Evolutionary conservation across 306 rosid species (phyloP).

Genomic region (Casuarina glauca): DNA sequence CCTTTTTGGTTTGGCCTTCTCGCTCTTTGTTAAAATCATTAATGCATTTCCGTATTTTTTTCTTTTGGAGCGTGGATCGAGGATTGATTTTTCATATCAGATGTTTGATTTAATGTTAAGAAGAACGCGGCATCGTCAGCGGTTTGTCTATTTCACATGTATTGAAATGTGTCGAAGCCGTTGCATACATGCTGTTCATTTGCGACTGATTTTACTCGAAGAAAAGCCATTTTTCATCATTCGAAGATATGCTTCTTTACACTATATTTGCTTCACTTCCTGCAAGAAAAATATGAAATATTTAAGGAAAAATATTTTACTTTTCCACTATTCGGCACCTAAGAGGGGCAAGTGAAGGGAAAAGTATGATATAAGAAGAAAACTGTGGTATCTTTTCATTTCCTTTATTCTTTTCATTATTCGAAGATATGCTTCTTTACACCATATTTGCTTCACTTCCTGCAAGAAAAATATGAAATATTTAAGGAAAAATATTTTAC

Average conservation of each 20-base stretch:
- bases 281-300: neutral
- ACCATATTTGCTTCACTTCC: neutral
- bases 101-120: slow-evolving; percentile 47
- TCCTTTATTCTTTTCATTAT: neutral
- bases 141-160: neutral
- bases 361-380: neutral
- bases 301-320: neutral
- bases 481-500: neutral
- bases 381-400: neutral
- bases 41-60: neutral
- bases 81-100: slow-evolving; percentile 19
- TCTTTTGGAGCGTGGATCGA: slow-evolving; percentile 4
- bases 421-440: neutral
- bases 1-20: slow-evolving; percentile 4
- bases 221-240: neutral
- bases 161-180: neutral
- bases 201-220: neutral
- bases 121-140: slow-evolving; percentile 15
- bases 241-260: neutral
- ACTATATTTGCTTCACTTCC: neutral
- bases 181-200: neutral
- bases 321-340: neutral
- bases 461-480: neutral
- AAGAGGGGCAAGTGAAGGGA: neutral
- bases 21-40: slow-evolving; percentile 5